phyloP scores from a whole-genome alignment of 495 filamentous ascomycete species.

The Stereocaulon alpinum region DNA sequence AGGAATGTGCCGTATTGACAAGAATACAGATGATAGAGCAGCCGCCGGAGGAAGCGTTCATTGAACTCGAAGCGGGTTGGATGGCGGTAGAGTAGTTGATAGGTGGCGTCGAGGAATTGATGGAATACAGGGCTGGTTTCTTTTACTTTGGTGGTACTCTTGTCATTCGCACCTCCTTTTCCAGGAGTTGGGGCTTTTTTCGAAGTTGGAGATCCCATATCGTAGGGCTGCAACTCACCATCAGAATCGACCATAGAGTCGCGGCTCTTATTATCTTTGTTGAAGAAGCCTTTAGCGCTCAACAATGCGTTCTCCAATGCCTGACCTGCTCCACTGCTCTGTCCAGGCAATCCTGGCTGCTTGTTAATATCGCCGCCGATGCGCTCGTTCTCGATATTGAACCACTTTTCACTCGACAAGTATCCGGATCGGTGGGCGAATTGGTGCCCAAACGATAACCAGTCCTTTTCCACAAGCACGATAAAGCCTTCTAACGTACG shows the following conservation, averaged over 20 bases:
- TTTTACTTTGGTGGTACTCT: constrained; percentile 55
- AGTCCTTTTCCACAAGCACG: constrained; percentile 92
- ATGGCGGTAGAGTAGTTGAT: constrained; percentile 78
- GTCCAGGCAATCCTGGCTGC: constrained; percentile 35
- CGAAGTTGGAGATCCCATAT: constrained; percentile 34
- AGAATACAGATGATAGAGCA: constrained; percentile 90
- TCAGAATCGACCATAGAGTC: constrained; percentile 55
- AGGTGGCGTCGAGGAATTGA: constrained; percentile 93
- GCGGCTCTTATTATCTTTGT: constrained; percentile 56
- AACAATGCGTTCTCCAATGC: constrained; percentile 78
- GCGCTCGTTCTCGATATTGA: constrained; percentile 64
- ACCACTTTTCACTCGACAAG: constrained; percentile 90
- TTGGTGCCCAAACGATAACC: constrained; percentile 96
- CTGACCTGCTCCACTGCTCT: constrained; percentile 51
- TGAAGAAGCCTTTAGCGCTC: constrained; percentile 85
- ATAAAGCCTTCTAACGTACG: constrained; percentile 94
- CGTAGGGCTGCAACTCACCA: constrained; percentile 49
- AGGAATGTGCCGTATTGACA: constrained; percentile 97
- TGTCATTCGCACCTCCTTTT: constrained; percentile 35
- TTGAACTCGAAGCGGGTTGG: constrained; percentile 95
- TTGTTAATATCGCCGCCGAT: constrained; percentile 38
- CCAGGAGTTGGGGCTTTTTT: constrained; percentile 35
- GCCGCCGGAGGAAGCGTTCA: constrained; percentile 79
- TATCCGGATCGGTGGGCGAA: constrained; percentile 83
- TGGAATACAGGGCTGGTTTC: constrained; percentile 97